Percentiles rank a stretch among this genome's conserved stretches.
phyloP scores from a whole-genome alignment of 2,329 filamentous ascomycete species.

The Colletotrichum euphorbiae region DNA sequence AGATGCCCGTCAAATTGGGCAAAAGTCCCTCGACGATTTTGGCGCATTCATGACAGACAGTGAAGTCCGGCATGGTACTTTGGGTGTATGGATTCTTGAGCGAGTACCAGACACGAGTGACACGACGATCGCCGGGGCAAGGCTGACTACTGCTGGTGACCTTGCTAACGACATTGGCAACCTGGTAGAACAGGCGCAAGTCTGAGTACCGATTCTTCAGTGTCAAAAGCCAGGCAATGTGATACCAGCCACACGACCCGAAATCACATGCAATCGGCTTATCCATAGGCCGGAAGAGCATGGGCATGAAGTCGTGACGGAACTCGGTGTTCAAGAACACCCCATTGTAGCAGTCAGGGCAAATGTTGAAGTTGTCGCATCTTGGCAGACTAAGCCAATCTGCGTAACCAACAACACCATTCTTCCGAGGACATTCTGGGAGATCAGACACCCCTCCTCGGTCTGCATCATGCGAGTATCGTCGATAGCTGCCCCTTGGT shows the following conservation, averaged over 20 bases:
- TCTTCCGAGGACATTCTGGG: slow-evolving; percentile 76
- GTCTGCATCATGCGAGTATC: slow-evolving; percentile 65
- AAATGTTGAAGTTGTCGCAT: slow-evolving; percentile 80
- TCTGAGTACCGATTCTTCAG: slow-evolving; percentile 76
- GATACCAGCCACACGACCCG: slow-evolving; percentile 81
- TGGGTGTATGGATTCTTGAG: slow-evolving; percentile 75
- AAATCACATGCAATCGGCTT: slow-evolving; percentile 80
- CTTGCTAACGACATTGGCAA: slow-evolving; percentile 71
- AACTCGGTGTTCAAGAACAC: slow-evolving; percentile 78
- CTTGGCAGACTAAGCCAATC: slow-evolving; percentile 86
- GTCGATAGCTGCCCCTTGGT: slow-evolving; percentile 60
- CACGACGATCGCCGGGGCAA: slow-evolving; percentile 69
- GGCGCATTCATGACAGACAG: slow-evolving; percentile 80
- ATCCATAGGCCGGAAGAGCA: slow-evolving; percentile 67
- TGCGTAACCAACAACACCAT: slow-evolving; percentile 70
- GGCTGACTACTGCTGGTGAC: slow-evolving; percentile 54
- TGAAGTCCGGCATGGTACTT: slow-evolving; percentile 76
- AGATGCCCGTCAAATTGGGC: slow-evolving; percentile 76
- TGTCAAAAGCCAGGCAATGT: slow-evolving; percentile 85
- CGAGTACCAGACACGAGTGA: slow-evolving; percentile 78
- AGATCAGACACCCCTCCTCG: slow-evolving; percentile 60
- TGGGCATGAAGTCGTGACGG: slow-evolving; percentile 72
- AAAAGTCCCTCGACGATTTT: slow-evolving; percentile 79
- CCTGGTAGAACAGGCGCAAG: slow-evolving; percentile 74
- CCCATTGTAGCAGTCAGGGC: slow-evolving; percentile 80